Conservation (phyloP, 176 grass and related monocot species). For the Zoysia japonica region DNA sequence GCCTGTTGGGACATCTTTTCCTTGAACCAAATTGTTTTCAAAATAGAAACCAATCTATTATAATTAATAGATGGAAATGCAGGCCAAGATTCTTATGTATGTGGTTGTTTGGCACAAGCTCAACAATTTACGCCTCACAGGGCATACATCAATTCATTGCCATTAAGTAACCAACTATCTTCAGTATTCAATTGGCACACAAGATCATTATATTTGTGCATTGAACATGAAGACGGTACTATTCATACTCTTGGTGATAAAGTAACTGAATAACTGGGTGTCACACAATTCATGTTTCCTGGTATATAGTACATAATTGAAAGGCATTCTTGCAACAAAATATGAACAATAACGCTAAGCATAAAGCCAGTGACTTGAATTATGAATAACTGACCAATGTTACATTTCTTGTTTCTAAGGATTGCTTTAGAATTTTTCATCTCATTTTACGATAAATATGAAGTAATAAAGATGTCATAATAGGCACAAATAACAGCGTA, state of each 20-base stretch:
- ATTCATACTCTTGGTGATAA: background rate
- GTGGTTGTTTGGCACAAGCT: background rate
- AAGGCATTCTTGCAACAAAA: constrained; percentile 18
- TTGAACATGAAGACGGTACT: constrained; percentile 3
- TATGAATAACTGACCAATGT: constrained; percentile 19
- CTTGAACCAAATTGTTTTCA: background rate
- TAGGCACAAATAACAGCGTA: background rate
- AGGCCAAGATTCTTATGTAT: constrained; percentile 10
- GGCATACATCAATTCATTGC: background rate
- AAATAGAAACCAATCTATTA: constrained; percentile 23
- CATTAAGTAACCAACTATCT: constrained; percentile 12
- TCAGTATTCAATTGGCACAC: background rate
- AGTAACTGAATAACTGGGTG: background rate
- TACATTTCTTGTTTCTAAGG: background rate
- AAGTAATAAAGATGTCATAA: constrained; percentile 15
- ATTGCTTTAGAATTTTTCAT: background rate
- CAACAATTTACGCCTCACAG: background rate
- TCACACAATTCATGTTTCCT: background rate
- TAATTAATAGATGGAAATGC: constrained; percentile 27
- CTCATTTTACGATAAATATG: constrained; percentile 23
- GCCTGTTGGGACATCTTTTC: background rate
- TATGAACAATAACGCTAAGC: background rate
- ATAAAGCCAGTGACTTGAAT: background rate
- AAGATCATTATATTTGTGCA: background rate
- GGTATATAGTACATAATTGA: background rate